phyloP scores from a whole-genome alignment of 352 stramenopile species.

The Phytopythium mirpurense region DNA sequence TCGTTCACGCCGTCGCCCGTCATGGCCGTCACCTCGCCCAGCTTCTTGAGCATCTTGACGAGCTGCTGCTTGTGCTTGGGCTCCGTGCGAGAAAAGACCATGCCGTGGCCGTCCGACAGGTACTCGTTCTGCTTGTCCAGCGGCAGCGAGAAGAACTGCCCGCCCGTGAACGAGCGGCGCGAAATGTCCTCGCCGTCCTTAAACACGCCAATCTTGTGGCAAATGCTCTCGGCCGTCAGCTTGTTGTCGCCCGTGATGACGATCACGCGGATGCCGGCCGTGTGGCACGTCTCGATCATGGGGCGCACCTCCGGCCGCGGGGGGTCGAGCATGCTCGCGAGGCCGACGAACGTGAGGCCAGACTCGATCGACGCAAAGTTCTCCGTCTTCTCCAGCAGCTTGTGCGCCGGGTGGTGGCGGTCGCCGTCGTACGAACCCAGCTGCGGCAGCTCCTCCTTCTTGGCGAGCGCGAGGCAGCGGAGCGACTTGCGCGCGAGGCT shows the following conservation, averaged over 20 bases:
- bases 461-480: constrained; percentile 94
- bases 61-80: too few relatives aligned
- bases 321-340: constrained; percentile 98
- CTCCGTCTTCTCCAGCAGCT: constrained; percentile 72
- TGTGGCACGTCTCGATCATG: constrained; percentile 94
- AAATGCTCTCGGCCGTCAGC: constrained; percentile 97
- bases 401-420: constrained; percentile 81
- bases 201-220: constrained; percentile 93
- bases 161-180: too few relatives aligned
- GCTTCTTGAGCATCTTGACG: constrained; percentile 32
- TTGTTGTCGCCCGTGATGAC: constrained; percentile 99
- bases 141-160: too few relatives aligned
- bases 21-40: constrained; percentile 95
- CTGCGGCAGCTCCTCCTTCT: constrained; percentile 91
- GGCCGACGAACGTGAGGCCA: constrained; percentile 95
- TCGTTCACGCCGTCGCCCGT: constrained; percentile 99
- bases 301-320: constrained; percentile 94
- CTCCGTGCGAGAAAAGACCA: too few relatives aligned
- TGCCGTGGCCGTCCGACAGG: too few relatives aligned
- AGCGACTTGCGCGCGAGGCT: constrained; percentile 91
- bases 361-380: constrained; percentile 95
- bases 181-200: too few relatives aligned
- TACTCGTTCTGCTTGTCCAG: too few relatives aligned
- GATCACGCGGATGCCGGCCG: constrained; percentile 97
- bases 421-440: constrained; percentile 79